Conservation (phyloP, 163 green algal species). For the Volvox carteri region DNA sequence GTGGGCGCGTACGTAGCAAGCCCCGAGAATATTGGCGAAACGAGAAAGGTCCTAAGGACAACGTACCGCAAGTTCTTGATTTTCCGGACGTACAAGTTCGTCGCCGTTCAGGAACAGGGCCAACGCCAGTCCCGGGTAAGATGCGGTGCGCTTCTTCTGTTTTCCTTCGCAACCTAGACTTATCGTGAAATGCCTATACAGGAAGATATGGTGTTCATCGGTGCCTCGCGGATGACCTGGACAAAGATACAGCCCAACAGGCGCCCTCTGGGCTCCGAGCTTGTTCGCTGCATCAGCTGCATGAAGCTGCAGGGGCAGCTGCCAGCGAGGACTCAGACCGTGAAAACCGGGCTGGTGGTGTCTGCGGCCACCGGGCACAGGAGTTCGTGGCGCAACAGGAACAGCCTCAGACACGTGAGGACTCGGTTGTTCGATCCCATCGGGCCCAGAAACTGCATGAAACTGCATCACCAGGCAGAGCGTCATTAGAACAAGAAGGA, state of each 20-base stretch:
- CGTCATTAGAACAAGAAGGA: too few species aligned
- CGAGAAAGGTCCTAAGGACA: neutral
- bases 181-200: neutral
- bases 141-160: neutral
- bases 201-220: too few species aligned
- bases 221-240: neutral
- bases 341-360: neutral
- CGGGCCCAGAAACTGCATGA: neutral
- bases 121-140: too few species aligned
- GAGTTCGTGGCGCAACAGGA: neutral
- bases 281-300: neutral
- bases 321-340: neutral
- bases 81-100: neutral
- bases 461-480: neutral
- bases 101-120: too few species aligned
- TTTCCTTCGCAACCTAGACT: neutral
- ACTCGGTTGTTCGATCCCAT: neutral
- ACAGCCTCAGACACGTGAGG: neutral
- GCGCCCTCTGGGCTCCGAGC: neutral
- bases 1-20: neutral
- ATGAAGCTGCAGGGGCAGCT: neutral
- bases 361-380: neutral
- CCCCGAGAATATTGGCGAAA: conserved; percentile 34
- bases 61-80: neutral
- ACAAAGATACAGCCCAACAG: neutral